Evolutionary conservation across 257 asterid species (phyloP).

Genomic region (Agastache rugosa): DNA sequence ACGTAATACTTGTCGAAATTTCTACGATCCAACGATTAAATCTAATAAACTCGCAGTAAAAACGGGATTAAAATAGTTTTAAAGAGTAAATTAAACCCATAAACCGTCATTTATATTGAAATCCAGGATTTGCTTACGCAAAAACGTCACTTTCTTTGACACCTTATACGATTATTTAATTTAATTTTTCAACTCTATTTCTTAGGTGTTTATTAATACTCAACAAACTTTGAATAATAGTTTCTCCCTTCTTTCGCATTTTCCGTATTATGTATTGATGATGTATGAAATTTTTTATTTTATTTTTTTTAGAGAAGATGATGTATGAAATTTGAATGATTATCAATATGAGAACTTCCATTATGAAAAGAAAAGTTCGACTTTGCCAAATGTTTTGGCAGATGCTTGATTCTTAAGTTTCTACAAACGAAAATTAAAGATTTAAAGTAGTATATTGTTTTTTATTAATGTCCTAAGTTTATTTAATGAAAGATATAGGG

Average conservation of each 20-base stretch:
- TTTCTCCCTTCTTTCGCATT: slow-evolving; percentile 1
- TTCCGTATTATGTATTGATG: neutral
- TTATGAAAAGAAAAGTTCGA: neutral
- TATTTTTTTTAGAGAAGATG: too few relatives aligned
- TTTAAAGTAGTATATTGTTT: too few relatives aligned
- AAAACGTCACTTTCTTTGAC: slow-evolving; percentile 28
- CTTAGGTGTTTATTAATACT: slow-evolving; percentile 36
- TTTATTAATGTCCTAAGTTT: too few relatives aligned
- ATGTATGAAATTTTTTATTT: neutral
- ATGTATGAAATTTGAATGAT: neutral
- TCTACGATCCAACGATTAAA: slow-evolving; percentile 1
- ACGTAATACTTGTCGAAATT: slow-evolving; percentile 32
- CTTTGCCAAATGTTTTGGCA: neutral
- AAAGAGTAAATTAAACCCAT: slow-evolving; percentile 1
- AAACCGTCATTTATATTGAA: slow-evolving; percentile 34
- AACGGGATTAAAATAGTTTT: slow-evolving; percentile 1
- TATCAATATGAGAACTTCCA: neutral
- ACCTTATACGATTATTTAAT: slow-evolving; percentile 12
- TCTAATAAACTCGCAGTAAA: slow-evolving; percentile 18
- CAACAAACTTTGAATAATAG: slow-evolving; percentile 45
- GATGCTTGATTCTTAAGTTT: neutral
- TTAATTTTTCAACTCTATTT: slow-evolving; percentile 34
- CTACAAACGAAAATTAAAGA: neutral
- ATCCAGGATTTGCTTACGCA: slow-evolving; percentile 31
- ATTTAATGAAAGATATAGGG: too few relatives aligned